These are phyloP conservation scores for Starmera pachycereana DNA, from an alignment of 805 yeast species.

Conservation along the genomic window DNA sequence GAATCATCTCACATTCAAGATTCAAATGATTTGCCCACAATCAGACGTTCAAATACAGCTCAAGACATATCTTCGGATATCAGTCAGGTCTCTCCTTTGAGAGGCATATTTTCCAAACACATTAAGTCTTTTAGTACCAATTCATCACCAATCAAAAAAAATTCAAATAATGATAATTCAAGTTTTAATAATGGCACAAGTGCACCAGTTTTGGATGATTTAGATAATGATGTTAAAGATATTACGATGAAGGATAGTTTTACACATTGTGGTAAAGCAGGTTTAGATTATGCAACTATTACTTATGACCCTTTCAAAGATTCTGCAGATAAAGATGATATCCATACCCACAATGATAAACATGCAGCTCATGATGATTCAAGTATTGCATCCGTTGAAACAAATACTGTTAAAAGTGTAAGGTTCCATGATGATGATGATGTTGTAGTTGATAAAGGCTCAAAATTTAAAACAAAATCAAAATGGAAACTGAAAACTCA, in stretches of 20 bases:
- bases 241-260: neutral
- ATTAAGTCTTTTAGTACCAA: slow-evolving; percentile 1
- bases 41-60: neutral
- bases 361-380: too few relatives aligned
- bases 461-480: too few relatives aligned
- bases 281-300: neutral
- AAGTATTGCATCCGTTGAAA: too few relatives aligned
- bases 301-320: too few relatives aligned
- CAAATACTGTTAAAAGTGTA: too few relatives aligned
- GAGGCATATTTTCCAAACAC: slow-evolving; percentile 1
- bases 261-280: neutral
- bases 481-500: too few relatives aligned
- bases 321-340: too few relatives aligned
- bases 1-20: too few relatives aligned
- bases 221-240: neutral
- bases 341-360: too few relatives aligned
- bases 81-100: neutral
- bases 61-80: neutral
- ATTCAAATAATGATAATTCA: too few relatives aligned
- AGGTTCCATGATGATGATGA: neutral
- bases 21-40: neutral
- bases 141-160: slow-evolving; percentile 1
- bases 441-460: too few relatives aligned
- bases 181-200: neutral
- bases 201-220: neutral